A percentile compares a stretch with the other conserved stretches of the same genome.
Evolutionary conservation across 2,329 filamentous ascomycete species (phyloP).

Genomic region (Dothidotthia symphoricarpi): DNA sequence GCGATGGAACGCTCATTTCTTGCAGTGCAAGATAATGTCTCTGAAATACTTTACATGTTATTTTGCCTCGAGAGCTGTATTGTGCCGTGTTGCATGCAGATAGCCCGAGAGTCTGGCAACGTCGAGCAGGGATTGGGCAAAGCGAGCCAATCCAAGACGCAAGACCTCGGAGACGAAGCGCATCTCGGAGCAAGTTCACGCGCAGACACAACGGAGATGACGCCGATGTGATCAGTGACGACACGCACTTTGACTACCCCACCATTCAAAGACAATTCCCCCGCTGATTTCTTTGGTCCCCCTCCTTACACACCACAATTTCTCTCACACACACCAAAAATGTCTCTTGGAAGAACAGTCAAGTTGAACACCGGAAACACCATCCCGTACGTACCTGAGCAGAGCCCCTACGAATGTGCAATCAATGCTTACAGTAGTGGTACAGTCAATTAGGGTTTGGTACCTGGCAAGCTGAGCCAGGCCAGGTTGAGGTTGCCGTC

Average conservation of each 20-base stretch:
- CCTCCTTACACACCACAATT: constrained; percentile 4
- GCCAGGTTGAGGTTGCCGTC: constrained; percentile 44
- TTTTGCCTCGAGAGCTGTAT: too few species aligned
- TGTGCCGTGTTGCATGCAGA: too few species aligned
- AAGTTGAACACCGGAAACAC: constrained; percentile 66
- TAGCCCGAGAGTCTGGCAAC: too few species aligned
- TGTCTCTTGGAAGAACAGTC: constrained; percentile 43
- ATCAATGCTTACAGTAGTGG: constrained; percentile 59
- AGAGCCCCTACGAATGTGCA: constrained; percentile 57
- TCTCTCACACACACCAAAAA: constrained; percentile 9
- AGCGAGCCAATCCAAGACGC: too few species aligned
- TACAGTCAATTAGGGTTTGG: constrained; percentile 54
- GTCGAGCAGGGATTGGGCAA: too few species aligned
- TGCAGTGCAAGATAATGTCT: too few species aligned
- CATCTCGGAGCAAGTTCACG: background rate
- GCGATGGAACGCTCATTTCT: too few species aligned
- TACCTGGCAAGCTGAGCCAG: constrained; percentile 35
- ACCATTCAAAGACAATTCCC: constrained; percentile 14
- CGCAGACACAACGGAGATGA: constrained; percentile 9
- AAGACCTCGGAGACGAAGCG: constrained; percentile 3
- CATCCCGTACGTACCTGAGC: constrained; percentile 68
- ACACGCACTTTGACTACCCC: constrained; percentile 19
- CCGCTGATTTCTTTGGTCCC: constrained; percentile 4
- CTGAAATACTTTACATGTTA: too few species aligned
- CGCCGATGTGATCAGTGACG: constrained; percentile 20